Conservation (phyloP, 805 yeast species). For the Jamesozyma spencerorum region DNA sequence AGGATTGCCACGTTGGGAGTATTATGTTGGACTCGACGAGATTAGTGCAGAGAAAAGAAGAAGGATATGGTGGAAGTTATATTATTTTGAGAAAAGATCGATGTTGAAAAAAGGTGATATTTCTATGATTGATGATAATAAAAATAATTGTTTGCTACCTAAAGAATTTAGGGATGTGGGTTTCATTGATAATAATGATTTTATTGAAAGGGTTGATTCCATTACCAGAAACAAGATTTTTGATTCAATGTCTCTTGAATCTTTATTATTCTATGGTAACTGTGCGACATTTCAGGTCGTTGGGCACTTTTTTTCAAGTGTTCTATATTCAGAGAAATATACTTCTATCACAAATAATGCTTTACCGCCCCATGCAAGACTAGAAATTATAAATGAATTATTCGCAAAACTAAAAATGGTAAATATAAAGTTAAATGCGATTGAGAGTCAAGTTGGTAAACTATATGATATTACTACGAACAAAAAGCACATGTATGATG, state of each 20-base stretch:
- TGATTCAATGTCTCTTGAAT: slow-evolving; percentile 11
- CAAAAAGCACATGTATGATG: neutral
- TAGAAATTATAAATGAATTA: slow-evolving; percentile 15
- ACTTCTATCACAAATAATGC: slow-evolving; percentile 23
- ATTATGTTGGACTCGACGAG: slow-evolving; percentile 27
- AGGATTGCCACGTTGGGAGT: slow-evolving; percentile 30
- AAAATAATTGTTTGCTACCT: slow-evolving; percentile 22
- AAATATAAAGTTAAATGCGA: slow-evolving; percentile 9
- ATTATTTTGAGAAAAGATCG: slow-evolving; percentile 15
- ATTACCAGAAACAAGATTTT: slow-evolving; percentile 5
- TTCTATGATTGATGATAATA: slow-evolving; percentile 16
- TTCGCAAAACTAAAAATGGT: slow-evolving; percentile 11
- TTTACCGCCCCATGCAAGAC: slow-evolving; percentile 13
- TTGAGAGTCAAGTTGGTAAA: slow-evolving; percentile 13
- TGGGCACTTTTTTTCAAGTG: slow-evolving; percentile 16
- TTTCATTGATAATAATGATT: slow-evolving; percentile 14
- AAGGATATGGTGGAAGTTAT: slow-evolving; percentile 26
- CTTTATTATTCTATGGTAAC: slow-evolving; percentile 16
- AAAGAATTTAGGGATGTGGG: slow-evolving; percentile 19
- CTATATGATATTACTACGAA: slow-evolving; percentile 12
- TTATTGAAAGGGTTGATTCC: slow-evolving; percentile 10
- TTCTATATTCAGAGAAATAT: slow-evolving; percentile 19
- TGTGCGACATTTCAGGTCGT: slow-evolving; percentile 12
- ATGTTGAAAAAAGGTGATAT: slow-evolving; percentile 14
- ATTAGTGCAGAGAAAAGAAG: slow-evolving; percentile 24